Evolutionary conservation across 306 rosid species (phyloP), one percentile per base, ranked within the genome.

Genomic region (Medicago arabica): DNA sequence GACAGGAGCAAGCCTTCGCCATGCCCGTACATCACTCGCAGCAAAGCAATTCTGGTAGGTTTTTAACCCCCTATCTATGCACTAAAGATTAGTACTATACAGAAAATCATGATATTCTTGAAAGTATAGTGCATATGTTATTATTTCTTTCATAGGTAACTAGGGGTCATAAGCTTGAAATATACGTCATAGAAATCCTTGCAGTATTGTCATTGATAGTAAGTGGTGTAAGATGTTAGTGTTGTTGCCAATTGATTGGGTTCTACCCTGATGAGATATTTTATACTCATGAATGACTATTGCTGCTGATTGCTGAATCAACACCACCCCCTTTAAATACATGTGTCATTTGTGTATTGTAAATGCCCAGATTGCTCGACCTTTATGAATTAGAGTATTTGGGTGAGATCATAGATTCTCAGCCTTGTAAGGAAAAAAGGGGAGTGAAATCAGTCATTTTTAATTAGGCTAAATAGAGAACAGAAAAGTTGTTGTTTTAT

Each of bases 1-100:
- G 88, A 95, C 90, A 46, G 97, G 90, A 86, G 98, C 98, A 74
- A 88, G 96, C 85, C 91, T 95, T 78, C 86, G 96, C 65, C 94
- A 80, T 80, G 97, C 93, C 70, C 91, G 97, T 13, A 89, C 98
- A 38, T 81, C 92, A 78, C 97, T 95, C 69, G 95, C 97, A 1
- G 97, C 96, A 70, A 89, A 86, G 73, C 97, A 92, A 85, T n/a
- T n/a, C n/a, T n/a, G n/a, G n/a, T n/a, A n/a, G n/a, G n/a, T n/a
- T n/a, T n/a, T n/a, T n/a, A n/a, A n/a, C n/a, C n/a, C n/a, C n/a
- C n/a, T n/a, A n/a, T n/a, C n/a, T n/a, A n/a, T n/a, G n/a, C 51
- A 2, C 76, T 71, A 54, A 61, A 51, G n/a, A 31, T 65, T 71
- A 47, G 67, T 57, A 44, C 14, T 62, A 16, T 58, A 17, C 10